Conservation (phyloP, 495 filamentous ascomycete genomes). For the Diplogelasinospora grovesii region DNA sequence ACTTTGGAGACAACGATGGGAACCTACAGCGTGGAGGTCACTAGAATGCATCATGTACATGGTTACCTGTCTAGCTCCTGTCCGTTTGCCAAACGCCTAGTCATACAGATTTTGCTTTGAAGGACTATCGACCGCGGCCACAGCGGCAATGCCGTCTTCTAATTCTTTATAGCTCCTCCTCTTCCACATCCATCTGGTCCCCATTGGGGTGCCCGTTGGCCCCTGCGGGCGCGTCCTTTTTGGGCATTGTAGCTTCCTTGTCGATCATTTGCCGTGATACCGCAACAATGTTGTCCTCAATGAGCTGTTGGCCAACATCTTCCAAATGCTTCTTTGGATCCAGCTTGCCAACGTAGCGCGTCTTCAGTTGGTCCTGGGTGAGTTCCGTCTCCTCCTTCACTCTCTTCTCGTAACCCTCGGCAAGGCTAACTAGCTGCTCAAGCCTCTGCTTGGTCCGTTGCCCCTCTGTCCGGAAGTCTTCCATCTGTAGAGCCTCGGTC, state of each 20-base stretch:
- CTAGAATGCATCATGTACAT: constrained; percentile 12
- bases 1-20: too few relatives aligned
- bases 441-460: constrained; percentile 77
- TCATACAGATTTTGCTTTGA: constrained; percentile 23
- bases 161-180: constrained; percentile 33
- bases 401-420: constrained; percentile 96
- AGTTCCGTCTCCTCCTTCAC: constrained; percentile 97
- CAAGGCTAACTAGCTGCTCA: constrained; percentile 77
- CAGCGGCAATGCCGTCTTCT: constrained; percentile 6
- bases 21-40: too few relatives aligned
- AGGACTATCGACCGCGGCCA: constrained; percentile 7
- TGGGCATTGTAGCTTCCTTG: constrained; percentile 76
- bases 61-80: constrained; percentile 21
- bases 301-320: constrained; percentile 88
- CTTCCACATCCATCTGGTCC: constrained; percentile 48
- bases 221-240: constrained; percentile 38
- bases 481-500: constrained; percentile 97
- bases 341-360: constrained; percentile 96
- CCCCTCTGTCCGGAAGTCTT: constrained; percentile 83
- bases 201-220: constrained; percentile 51
- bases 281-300: constrained; percentile 97
- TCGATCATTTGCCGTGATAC: constrained; percentile 98
- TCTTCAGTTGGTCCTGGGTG: constrained; percentile 96
- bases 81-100: constrained; percentile 24
- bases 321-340: constrained; percentile 99